phyloP scores from a whole-genome alignment of 306 rosid species.

The Trifolium dubium region DNA sequence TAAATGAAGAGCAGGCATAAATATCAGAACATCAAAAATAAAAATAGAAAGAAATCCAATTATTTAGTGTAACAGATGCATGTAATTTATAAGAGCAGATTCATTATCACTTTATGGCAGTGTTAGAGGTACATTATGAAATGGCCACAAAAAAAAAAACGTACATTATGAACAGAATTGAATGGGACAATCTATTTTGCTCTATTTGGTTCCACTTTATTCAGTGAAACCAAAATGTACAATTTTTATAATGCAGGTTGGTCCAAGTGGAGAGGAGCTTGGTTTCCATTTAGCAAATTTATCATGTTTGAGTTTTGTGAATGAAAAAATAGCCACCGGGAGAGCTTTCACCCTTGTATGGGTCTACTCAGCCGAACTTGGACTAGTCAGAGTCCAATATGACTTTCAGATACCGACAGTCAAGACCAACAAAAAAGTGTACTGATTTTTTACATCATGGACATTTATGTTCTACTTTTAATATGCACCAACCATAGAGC shows the following conservation, averaged over 20 bases:
- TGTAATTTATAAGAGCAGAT: conserved; percentile 15
- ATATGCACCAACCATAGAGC: background rate
- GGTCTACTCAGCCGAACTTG: background rate
- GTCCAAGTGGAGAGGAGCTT: background rate
- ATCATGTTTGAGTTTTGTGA: background rate
- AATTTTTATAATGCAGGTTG: background rate
- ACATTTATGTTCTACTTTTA: background rate
- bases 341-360: background rate
- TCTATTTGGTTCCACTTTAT: background rate
- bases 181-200: background rate
- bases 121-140: background rate
- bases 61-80: background rate
- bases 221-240: background rate
- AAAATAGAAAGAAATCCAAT: conserved; percentile 31
- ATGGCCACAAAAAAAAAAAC: no score
- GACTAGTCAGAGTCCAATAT: background rate
- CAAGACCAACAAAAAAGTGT: background rate
- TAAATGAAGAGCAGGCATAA: conserved; percentile 32
- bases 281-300: background rate
- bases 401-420: background rate
- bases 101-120: conserved; percentile 9
- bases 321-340: background rate
- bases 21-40: conserved; percentile 23
- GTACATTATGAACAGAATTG: background rate
- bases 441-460: background rate